phyloP scores from a whole-genome alignment of 345 rosid species.

The Crucihimalaya himalaica region DNA sequence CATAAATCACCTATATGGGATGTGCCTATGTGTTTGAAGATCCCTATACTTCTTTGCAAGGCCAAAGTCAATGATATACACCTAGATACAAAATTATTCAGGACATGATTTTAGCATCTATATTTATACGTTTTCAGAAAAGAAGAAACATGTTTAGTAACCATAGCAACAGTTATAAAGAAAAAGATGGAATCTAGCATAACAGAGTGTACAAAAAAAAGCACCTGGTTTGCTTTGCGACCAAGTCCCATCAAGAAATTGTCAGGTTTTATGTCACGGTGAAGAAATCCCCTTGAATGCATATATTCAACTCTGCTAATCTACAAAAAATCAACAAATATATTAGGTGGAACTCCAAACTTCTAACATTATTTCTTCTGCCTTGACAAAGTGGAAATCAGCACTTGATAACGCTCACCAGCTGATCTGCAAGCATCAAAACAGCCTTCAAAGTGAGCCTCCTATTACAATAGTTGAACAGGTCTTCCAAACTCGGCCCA shows the following conservation, averaged over 20 bases:
- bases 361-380: not conserved
- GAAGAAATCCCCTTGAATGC: constrained; percentile 69
- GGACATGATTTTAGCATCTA: not conserved
- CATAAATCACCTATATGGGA: constrained; percentile 65
- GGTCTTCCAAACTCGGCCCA: constrained; percentile 89
- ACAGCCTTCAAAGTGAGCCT: constrained; percentile 75
- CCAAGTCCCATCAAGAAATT: constrained; percentile 68
- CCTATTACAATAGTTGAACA: constrained; percentile 80
- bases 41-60: constrained; percentile 92
- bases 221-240: constrained; percentile 71
- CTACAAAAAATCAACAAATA: constrained; percentile 38
- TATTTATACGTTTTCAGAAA: not conserved
- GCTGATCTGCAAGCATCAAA: constrained; percentile 86
- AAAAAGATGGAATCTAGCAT: constrained; percentile 17
- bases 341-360: constrained; percentile 50
- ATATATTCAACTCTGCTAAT: constrained; percentile 64
- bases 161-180: not conserved
- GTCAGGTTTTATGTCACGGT: constrained; percentile 66
- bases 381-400: not conserved
- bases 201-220: not conserved
- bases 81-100: constrained; percentile 44
- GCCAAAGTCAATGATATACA: constrained; percentile 78
- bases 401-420: constrained; percentile 46
- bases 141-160: not conserved
- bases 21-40: constrained; percentile 89